phyloP scores from a whole-genome alignment of 1,284 basidiomycete genomes.

The Leccinum pallidistipes region DNA sequence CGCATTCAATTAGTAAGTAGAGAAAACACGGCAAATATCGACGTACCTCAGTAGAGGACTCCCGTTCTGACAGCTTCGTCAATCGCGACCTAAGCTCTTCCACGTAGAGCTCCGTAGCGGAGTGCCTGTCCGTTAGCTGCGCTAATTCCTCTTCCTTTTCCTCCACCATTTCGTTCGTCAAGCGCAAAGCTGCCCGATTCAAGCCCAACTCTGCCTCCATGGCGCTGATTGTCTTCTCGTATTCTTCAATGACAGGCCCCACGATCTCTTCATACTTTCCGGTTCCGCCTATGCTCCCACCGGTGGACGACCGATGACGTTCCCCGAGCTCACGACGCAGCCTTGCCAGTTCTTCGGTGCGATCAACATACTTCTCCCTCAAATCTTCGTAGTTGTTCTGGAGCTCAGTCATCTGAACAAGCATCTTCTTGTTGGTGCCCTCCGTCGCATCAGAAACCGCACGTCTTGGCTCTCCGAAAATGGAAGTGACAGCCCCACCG shows the following conservation, averaged over 20 bases:
- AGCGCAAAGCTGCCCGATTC: conserved; percentile 84
- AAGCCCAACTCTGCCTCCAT: conserved; percentile 94
- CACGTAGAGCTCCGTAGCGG: conserved; percentile 84
- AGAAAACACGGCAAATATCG: conserved; percentile 4
- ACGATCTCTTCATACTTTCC: conserved; percentile 94
- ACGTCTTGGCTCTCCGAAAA: conserved; percentile 31
- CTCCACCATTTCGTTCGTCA: conserved; percentile 89
- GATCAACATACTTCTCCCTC: conserved; percentile 81
- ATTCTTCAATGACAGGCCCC: conserved; percentile 97
- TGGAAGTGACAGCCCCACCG: conserved; percentile 33
- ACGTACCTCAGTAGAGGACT: conserved; percentile 84
- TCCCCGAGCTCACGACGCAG: conserved; percentile 76
- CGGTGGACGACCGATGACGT: conserved; percentile 56
- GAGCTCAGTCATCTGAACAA: conserved; percentile 75
- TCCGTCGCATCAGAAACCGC: conserved; percentile 41
- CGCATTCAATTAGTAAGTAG: conserved; percentile 11
- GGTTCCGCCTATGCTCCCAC: conserved; percentile 68
- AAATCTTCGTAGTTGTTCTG: conserved; percentile 83
- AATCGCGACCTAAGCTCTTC: conserved; percentile 83
- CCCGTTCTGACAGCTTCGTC: conserved; percentile 83
- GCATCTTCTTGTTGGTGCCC: conserved; percentile 67
- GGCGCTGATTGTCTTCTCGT: conserved; percentile 94
- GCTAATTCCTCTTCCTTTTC: conserved; percentile 84
- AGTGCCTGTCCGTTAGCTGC: conserved; percentile 63
- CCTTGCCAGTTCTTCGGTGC: conserved; percentile 84